Base-by-base conservation (phyloP, 108 stramenopile species). In the Pseudonitzschia pungens region DNA sequence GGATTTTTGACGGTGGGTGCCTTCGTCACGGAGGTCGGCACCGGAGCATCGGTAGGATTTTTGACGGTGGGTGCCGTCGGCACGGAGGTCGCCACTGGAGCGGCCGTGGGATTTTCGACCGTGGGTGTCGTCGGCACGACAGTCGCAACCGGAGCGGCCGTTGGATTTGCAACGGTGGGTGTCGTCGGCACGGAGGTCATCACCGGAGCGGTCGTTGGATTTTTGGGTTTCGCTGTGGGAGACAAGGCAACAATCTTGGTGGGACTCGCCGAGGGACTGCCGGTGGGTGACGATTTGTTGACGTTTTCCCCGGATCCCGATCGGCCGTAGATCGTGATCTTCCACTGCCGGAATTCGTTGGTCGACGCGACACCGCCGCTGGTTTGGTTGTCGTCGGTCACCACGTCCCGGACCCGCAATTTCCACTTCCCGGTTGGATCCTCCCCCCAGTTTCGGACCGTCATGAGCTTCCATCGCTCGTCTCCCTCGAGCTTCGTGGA, bases 371-470 rank as follows among this genome's bases (percentile, higher is more conserved):
- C 59, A 22, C 69, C 50, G 9, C 22, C 43, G 24, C 22, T 26
- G 22, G 20, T 10, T 11, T 16, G 6, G 29, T 21, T 58, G 27
- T 27, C 16, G 57, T 27, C 57, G 15, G 29, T 58, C 15, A 26
- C 57, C 21, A 58, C 9, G 65, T 82, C 81, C 15, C 32, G 51
- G 31, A 82, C 41, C 11, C 58, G 43, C 33, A 82, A 43, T 55
- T 48, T 58, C 81, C 81, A 82, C 20, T 29, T 42, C 15, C 81
- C 81, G 10, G 41, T 42, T 7, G 70, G 43, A 64, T 14, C 32
- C 42, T 85, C 84, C 1, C 81, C 81, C 84, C 84, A 85, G n/a
- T 75, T 68, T 2, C 79, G 58, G 8, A 85, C 78, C 11, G 81
- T 83, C 70, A 71, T 76, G 36, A 80, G 70, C 36, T 77, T 80